These are phyloP conservation scores for Rosa rugosa DNA, from an alignment of 306 rosid genomes.

Conservation along the genomic window DNA sequence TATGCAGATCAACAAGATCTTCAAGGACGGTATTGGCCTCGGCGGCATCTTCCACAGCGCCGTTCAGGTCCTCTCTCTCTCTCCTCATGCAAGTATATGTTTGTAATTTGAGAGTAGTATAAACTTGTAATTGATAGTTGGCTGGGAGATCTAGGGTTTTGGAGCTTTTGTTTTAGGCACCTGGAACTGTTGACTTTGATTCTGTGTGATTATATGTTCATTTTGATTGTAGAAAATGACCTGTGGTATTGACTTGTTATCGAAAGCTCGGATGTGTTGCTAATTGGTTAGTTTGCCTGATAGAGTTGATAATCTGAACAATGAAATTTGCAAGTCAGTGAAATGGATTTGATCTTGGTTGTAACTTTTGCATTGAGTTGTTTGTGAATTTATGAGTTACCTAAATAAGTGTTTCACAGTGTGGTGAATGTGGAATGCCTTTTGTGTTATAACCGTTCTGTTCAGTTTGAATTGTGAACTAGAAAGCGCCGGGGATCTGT, in stretches of 20 bases:
- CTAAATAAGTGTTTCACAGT: background rate
- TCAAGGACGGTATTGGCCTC: conserved; percentile 94
- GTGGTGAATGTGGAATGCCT: background rate
- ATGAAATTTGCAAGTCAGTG: background rate
- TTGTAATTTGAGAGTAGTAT: background rate
- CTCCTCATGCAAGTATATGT: background rate
- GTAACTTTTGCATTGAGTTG: background rate
- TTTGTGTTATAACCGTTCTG: background rate
- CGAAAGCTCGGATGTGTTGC: background rate
- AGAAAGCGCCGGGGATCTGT: background rate
- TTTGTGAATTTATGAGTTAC: background rate
- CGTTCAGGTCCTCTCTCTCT: conserved; percentile 60
- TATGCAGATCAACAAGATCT: conserved; percentile 94
- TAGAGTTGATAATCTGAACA: background rate
- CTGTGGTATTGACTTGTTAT: background rate
- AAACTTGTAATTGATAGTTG: background rate
- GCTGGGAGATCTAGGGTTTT: conserved; percentile 38
- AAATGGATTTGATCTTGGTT: background rate
- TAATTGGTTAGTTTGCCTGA: background rate
- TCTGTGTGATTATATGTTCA: background rate
- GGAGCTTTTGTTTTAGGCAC: conserved; percentile 1
- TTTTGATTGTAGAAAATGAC: conserved; percentile 9
- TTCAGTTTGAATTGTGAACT: background rate
- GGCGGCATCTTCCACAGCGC: conserved; percentile 99
- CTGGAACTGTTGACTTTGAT: conserved; percentile 3